Conservation (phyloP, 2,329 filamentous ascomycete genomes). For the Beauveria sp. region DNA sequence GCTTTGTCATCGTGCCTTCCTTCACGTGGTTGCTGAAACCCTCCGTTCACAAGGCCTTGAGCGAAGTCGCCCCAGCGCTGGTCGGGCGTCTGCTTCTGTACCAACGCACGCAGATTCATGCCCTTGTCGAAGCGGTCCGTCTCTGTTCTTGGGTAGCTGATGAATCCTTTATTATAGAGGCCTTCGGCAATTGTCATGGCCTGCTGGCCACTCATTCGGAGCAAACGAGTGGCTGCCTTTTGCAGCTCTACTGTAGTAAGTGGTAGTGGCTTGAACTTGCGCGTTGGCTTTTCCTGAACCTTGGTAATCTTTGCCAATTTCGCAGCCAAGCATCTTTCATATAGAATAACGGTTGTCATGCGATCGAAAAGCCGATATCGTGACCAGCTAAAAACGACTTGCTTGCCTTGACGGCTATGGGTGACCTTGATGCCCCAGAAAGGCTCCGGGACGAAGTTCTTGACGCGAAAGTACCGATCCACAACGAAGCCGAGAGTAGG, state of each 20-base stretch:
- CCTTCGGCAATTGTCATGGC: conserved; percentile 84
- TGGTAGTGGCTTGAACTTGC: conserved; percentile 88
- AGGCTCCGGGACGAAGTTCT: conserved; percentile 83
- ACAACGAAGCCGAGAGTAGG: conserved; percentile 95
- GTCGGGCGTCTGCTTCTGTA: conserved; percentile 78
- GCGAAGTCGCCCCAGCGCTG: conserved; percentile 74
- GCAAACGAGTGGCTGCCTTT: conserved; percentile 83
- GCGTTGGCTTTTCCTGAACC: conserved; percentile 83
- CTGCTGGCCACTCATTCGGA: conserved; percentile 83
- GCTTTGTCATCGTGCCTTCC: conserved; percentile 92
- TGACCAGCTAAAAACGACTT: conserved; percentile 78
- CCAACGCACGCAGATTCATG: conserved; percentile 72
- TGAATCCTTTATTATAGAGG: conserved; percentile 90
- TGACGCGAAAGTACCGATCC: conserved; percentile 87
- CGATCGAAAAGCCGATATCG: conserved; percentile 82
- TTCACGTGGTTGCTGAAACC: conserved; percentile 71
- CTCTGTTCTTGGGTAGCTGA: conserved; percentile 95
- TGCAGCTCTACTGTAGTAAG: conserved; percentile 94
- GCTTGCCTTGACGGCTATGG: conserved; percentile 68
- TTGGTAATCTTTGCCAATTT: conserved; percentile 74
- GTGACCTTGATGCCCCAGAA: conserved; percentile 91
- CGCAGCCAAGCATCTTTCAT: conserved; percentile 74
- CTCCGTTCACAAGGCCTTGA: conserved; percentile 63
- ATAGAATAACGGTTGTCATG: conserved; percentile 69
- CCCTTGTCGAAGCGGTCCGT: conserved; percentile 90